Evolutionary conservation across 2,329 filamentous ascomycete genomes (phyloP), one percentile per base, ranked within the genome.

Genomic region (Aspergillus quadrilineatus): DNA sequence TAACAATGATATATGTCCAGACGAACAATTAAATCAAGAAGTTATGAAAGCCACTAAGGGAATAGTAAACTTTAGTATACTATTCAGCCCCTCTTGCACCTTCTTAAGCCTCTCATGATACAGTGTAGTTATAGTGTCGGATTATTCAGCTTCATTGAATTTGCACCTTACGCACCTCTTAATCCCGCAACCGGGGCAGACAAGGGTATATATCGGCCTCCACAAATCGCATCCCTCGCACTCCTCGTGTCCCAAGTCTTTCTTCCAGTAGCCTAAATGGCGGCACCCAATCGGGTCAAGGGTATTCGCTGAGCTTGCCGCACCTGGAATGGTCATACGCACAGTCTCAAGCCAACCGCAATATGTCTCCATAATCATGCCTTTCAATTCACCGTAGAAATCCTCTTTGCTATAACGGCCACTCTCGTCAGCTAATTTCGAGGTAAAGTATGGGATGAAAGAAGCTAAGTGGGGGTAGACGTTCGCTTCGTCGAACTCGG

Each of bases 121-220:
- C n/a, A 39, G 36, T 12, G 36, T 6, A n/a, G n/a, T 39, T 12
- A 39, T n/a, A n/a, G 12, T 39, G 26, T 28, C 26, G 30, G n/a
- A 32, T 28, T 9, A 41, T 12, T 41, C 8, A 26, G 6, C 28
- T 22, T 17, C 29, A 7, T 44, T 45, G 32, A 69, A 72, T 55
- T 67, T 72, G 53, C 71, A 73, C n/a, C 60, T 55, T 22, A 70
- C 63, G 45, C 71, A 73, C 4, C 61, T 65, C 48, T 60, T 65
- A 2, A 62, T 43, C 3, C 68, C 67, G 50, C 71, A 73, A 9
- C 57, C 59, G 1, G 66, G 61, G 42, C 71, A 73, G 1, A 50
- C 66, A 8, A 73, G 59, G 6, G 57, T 63, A 32, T 63, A 73
- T 4, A 72, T 54, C 0, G 70, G 71, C 57, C 50, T 61, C 64